phyloP scores from a whole-genome alignment of 192 early-diverging fungal genomes.

The Pilobolus umbonatus region DNA sequence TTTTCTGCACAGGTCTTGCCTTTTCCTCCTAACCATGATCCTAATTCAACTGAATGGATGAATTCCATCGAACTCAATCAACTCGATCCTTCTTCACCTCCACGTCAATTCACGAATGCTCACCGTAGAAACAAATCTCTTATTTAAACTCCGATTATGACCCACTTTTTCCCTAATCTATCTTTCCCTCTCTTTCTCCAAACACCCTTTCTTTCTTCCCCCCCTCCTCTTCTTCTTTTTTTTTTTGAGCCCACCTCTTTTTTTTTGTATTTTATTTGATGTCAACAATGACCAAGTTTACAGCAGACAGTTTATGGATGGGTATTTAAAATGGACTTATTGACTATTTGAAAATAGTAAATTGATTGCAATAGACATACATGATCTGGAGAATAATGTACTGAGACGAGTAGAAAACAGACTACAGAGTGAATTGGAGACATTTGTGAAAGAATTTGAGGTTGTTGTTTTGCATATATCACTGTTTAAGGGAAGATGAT shows the following conservation, averaged over 20 bases:
- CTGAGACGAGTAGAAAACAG: too few species aligned
- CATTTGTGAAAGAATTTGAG: background rate
- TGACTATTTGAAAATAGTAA: too few species aligned
- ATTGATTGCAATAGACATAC: too few species aligned
- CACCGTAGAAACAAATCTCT: background rate
- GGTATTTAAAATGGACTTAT: background rate
- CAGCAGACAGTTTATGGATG: background rate
- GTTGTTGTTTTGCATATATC: conserved; percentile 1
- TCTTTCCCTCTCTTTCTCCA: background rate
- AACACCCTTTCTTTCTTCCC: background rate
- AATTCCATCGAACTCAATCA: conserved; percentile 17
- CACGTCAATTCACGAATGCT: background rate
- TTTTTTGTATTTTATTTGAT: background rate
- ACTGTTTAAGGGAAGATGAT: background rate
- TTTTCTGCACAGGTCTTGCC: background rate
- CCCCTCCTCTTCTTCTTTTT: conserved; percentile 2
- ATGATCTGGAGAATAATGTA: too few species aligned
- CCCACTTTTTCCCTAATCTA: background rate
- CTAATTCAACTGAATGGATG: conserved; percentile 10
- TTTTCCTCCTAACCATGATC: background rate
- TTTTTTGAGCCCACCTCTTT: background rate
- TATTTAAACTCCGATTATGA: background rate
- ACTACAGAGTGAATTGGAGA: background rate
- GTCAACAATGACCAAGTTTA: conserved; percentile 1
- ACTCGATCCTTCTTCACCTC: background rate